Evolutionary conservation across 1,284 basidiomycete species (phyloP).

Genomic region (Neotropicomus parvogracilis): DNA sequence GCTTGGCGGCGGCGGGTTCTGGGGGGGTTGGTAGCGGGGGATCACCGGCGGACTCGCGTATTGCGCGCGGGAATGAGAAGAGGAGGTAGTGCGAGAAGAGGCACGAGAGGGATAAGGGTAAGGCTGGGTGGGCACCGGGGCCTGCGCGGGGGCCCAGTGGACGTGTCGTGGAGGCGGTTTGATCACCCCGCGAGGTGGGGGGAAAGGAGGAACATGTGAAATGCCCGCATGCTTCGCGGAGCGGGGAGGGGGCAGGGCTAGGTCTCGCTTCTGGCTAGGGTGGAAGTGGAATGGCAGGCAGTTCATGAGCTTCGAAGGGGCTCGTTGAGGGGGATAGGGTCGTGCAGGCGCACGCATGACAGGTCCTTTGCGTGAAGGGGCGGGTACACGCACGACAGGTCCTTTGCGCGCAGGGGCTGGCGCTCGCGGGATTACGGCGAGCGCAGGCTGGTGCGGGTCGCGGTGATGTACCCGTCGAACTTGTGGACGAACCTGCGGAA

Average conservation of each 20-base stretch:
- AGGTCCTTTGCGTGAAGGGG: slow-evolving; percentile 2
- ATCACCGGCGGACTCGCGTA: slow-evolving; percentile 4
- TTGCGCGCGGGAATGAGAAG: slow-evolving; percentile 9
- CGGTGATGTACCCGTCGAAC: slow-evolving; percentile 22
- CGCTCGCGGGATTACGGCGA: slow-evolving; percentile 13
- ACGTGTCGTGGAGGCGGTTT: slow-evolving; percentile 23
- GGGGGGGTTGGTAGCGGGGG: slow-evolving; percentile 26
- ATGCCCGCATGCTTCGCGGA: slow-evolving; percentile 5
- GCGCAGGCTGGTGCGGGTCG: slow-evolving; percentile 11
- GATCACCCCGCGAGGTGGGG: slow-evolving; percentile 22
- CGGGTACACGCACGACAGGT: slow-evolving; percentile 14
- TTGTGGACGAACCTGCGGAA: slow-evolving; percentile 19
- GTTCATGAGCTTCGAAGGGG: slow-evolving; percentile 17
- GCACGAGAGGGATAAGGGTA: slow-evolving; percentile 29
- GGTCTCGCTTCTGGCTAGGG: slow-evolving; percentile 25
- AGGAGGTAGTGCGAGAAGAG: slow-evolving; percentile 12
- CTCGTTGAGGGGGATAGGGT: slow-evolving; percentile 14
- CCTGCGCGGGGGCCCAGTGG: slow-evolving; percentile 31
- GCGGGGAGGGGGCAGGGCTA: slow-evolving; percentile 8
- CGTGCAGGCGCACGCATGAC: slow-evolving; percentile 2
- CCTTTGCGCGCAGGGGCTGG: slow-evolving; percentile 15
- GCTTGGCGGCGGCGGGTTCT: neutral
- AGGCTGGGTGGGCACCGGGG: slow-evolving; percentile 23
- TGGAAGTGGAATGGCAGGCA: slow-evolving; percentile 30
- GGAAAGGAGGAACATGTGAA: slow-evolving; percentile 21